These are phyloP conservation scores for Penicillium flavigenum DNA, from an alignment of 495 filamentous ascomycete genomes.

Conservation along the genomic window DNA sequence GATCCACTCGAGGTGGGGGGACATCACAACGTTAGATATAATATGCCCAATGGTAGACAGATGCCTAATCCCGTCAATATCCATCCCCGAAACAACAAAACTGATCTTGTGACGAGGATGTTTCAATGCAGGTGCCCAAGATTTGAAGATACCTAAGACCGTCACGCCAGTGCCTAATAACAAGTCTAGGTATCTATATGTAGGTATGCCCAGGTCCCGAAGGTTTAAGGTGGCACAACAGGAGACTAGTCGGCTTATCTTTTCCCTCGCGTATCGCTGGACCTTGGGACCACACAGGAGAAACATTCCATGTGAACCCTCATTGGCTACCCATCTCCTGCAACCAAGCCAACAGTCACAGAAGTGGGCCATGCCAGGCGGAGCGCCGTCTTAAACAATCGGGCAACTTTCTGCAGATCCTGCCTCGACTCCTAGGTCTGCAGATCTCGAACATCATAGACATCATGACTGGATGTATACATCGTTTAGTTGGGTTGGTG, in stretches of 20 bases:
- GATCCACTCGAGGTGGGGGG: slow-evolving; percentile 20
- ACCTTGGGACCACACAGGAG: slow-evolving; percentile 9
- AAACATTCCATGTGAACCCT: slow-evolving; percentile 1
- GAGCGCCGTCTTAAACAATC: slow-evolving; percentile 60
- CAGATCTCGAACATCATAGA: slow-evolving; percentile 90
- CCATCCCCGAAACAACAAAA: neutral
- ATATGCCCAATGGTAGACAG: slow-evolving; percentile 4
- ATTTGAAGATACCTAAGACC: slow-evolving; percentile 1
- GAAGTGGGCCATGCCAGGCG: slow-evolving; percentile 65
- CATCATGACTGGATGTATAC: slow-evolving; percentile 76
- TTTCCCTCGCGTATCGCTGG: slow-evolving; percentile 19
- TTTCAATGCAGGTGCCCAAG: slow-evolving; percentile 13
- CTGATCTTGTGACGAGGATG: neutral
- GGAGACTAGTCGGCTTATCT: slow-evolving; percentile 10
- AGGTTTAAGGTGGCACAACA: slow-evolving; percentile 21
- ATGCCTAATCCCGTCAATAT: slow-evolving; percentile 6
- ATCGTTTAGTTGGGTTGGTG: slow-evolving; percentile 58
- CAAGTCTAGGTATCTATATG: slow-evolving; percentile 8
- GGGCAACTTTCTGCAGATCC: slow-evolving; percentile 66
- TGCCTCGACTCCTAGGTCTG: slow-evolving; percentile 58
- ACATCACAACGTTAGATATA: slow-evolving; percentile 10
- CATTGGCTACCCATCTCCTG: slow-evolving; percentile 33
- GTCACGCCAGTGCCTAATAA: slow-evolving; percentile 18
- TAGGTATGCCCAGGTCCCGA: slow-evolving; percentile 11
- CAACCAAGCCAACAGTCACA: slow-evolving; percentile 68